Evolutionary conservation across 2,329 filamentous ascomycete species (phyloP).

Genomic region (Fusarium nurragi): DNA sequence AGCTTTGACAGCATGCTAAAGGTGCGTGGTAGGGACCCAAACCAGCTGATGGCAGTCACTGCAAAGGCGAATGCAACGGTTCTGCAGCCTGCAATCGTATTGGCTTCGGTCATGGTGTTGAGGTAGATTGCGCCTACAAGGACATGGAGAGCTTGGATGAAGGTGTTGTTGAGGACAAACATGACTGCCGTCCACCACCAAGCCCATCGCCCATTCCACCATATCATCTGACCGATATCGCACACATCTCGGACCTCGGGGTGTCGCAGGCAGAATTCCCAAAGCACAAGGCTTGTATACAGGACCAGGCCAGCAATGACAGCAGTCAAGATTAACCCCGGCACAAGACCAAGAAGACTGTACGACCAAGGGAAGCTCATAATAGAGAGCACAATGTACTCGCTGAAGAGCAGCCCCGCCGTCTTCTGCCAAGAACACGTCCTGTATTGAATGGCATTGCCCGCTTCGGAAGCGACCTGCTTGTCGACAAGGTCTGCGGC

Average conservation of each 20-base stretch:
- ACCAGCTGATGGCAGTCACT: slow-evolving; percentile 76
- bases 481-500: slow-evolving; percentile 60
- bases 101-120: slow-evolving; percentile 82
- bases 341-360: slow-evolving; percentile 83
- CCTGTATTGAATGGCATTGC: slow-evolving; percentile 85
- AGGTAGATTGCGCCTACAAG: slow-evolving; percentile 85
- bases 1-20: slow-evolving; percentile 82
- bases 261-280: slow-evolving; percentile 89
- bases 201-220: slow-evolving; percentile 80
- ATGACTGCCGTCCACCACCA: slow-evolving; percentile 78
- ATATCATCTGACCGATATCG: slow-evolving; percentile 91
- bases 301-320: slow-evolving; percentile 80
- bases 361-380: slow-evolving; percentile 97
- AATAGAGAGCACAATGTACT: slow-evolving; percentile 90
- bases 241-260: slow-evolving; percentile 91
- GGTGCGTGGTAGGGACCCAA: slow-evolving; percentile 84
- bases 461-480: slow-evolving; percentile 80
- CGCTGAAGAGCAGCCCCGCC: slow-evolving; percentile 86
- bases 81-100: slow-evolving; percentile 69
- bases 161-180: slow-evolving; percentile 94
- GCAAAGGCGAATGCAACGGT: slow-evolving; percentile 83
- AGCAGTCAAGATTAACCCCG: slow-evolving; percentile 81
- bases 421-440: slow-evolving; percentile 97
- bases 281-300: slow-evolving; percentile 72
- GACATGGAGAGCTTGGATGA: slow-evolving; percentile 84